Conservation (phyloP, 2,329 filamentous ascomycete species). For the Colletotrichum acutatum region DNA sequence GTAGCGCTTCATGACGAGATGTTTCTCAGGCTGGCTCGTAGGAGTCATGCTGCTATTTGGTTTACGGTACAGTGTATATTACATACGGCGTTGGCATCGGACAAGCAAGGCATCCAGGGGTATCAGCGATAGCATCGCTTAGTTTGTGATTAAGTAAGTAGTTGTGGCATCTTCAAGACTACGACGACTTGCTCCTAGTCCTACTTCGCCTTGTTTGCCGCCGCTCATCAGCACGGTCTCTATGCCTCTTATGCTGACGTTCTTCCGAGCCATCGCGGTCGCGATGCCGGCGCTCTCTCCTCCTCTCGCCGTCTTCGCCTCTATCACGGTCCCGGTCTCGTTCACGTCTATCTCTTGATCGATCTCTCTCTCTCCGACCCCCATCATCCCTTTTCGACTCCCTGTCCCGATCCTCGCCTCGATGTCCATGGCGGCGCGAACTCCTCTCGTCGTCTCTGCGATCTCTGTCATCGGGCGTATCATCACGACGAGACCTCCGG, state of each 20-base stretch:
- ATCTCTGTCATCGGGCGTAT: constrained; percentile 43
- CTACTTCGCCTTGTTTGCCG: constrained; percentile 27
- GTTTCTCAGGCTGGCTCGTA: not conserved
- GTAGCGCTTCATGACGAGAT: constrained; percentile 45
- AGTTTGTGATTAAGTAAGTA: not conserved
- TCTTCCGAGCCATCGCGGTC: constrained; percentile 44
- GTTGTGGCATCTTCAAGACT: constrained; percentile 11
- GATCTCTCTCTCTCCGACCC: constrained; percentile 41
- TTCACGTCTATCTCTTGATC: constrained; percentile 37
- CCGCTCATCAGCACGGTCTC: constrained; percentile 38
- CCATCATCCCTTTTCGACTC: constrained; percentile 42
- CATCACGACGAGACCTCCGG: constrained; percentile 51
- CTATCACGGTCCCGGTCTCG: constrained; percentile 40
- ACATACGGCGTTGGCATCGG: not conserved
- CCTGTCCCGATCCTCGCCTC: constrained; percentile 42
- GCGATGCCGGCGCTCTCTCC: constrained; percentile 42
- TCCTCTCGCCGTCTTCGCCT: constrained; percentile 36
- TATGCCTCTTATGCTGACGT: constrained; percentile 27
- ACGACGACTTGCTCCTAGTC: constrained; percentile 37
- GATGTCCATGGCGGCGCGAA: constrained; percentile 40
- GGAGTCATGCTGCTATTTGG: not conserved
- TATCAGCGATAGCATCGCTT: constrained; percentile 25
- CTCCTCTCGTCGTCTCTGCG: constrained; percentile 40
- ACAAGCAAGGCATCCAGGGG: constrained; percentile 8
- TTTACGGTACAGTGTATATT: constrained; percentile 11